These are phyloP conservation scores for Oropetium thomaeum DNA, from an alignment of 176 grass and related monocot species.

Conservation along the genomic window DNA sequence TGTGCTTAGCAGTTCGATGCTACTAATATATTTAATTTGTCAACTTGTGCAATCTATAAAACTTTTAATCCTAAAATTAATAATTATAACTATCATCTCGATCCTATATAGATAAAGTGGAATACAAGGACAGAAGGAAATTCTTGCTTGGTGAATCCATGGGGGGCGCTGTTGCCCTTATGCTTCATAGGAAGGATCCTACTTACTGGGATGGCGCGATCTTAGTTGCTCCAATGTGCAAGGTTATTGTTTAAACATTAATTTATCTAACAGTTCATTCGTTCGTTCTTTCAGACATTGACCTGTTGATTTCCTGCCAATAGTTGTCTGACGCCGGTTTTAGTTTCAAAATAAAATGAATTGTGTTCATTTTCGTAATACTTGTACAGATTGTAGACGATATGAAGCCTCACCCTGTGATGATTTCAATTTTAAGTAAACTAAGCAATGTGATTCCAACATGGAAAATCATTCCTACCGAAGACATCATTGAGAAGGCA, in stretches of 20 bases:
- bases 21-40: too few species aligned
- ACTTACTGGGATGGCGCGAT: constrained; percentile 64
- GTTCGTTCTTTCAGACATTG: neutral
- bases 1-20: too few species aligned
- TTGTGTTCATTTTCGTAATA: neutral
- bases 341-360: too few species aligned
- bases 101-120: constrained; percentile 48
- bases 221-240: constrained; percentile 81
- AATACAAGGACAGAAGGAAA: constrained; percentile 35
- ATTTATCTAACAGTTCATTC: neutral
- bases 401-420: constrained; percentile 56
- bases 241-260: constrained; percentile 30
- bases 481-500: constrained; percentile 55
- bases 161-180: constrained; percentile 67
- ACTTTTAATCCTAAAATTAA: neutral
- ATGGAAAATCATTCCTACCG: constrained; percentile 58
- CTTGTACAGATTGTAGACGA: constrained; percentile 57
- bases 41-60: neutral
- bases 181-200: constrained; percentile 68
- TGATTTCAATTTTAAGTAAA: constrained; percentile 45
- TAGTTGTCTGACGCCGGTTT: neutral
- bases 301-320: neutral
- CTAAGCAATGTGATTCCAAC: constrained; percentile 53
- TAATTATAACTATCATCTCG: neutral
- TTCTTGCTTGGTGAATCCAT: constrained; percentile 72